Conservation (phyloP, 75 land plant species). For the Pinus tabuliformis region DNA sequence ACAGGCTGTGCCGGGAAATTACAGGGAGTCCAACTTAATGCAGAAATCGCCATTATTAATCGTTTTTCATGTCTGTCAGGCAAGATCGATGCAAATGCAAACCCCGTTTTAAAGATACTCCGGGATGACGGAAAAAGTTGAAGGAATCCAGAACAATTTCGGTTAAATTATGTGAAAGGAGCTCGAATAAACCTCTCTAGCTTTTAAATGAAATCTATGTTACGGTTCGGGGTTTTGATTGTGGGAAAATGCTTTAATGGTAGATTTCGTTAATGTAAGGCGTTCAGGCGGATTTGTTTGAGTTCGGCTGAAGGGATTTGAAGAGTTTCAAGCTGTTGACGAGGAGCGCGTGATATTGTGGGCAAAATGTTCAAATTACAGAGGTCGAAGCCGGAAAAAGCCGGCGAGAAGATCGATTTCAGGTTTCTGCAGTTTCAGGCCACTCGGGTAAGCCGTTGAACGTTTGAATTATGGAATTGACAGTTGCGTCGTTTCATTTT, state of each 20-base stretch:
- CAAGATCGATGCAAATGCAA: background rate
- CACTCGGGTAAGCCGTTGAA: slow-evolving; percentile 24
- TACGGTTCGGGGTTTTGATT: background rate
- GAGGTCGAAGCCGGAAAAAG: slow-evolving; percentile 23
- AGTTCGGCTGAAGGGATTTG: background rate
- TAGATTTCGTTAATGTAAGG: background rate
- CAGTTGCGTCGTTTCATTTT: no score
- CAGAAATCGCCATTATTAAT: no score
- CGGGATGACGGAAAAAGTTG: background rate
- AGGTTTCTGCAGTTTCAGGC: slow-evolving; percentile 48
- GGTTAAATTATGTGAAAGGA: background rate
- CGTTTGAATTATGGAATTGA: background rate
- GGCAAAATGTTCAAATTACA: slow-evolving; percentile 46
- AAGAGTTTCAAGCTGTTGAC: background rate
- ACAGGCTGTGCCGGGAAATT: no score
- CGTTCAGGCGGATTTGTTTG: background rate
- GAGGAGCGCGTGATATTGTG: slow-evolving; percentile 4
- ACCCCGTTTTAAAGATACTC: background rate
- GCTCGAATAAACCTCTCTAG: background rate
- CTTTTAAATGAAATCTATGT: background rate
- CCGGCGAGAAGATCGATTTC: slow-evolving; percentile 53
- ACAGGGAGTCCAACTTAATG: no score
- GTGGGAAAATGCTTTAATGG: background rate
- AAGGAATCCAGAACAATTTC: background rate
- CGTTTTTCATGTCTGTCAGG: no score